Percentiles rank a stretch among this genome's conserved stretches.
Conservation (phyloP, 306 rosid species). For the Vicia villosa region DNA sequence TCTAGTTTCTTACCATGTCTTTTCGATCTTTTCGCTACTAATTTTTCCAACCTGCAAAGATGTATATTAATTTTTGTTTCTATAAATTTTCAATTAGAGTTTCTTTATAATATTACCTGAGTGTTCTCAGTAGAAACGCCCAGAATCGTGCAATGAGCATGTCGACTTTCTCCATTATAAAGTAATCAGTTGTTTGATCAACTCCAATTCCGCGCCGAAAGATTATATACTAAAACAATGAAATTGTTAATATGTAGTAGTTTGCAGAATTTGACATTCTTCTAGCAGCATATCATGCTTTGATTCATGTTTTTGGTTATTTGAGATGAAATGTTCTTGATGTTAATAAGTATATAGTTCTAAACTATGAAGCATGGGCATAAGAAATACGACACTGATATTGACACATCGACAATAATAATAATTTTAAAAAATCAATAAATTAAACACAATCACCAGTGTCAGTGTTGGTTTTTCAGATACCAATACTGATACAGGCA, state of each 20-base stretch:
- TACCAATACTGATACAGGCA: too few species aligned
- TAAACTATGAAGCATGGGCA: too few species aligned
- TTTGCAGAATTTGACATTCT: too few species aligned
- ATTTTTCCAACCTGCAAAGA: conserved; percentile 61
- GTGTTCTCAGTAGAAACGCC: conserved; percentile 57
- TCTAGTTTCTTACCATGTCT: conserved; percentile 36
- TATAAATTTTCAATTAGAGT: not conserved
- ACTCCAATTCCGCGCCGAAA: conserved; percentile 89
- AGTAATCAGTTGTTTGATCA: conserved; percentile 73
- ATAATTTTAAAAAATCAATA: too few species aligned
- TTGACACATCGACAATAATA: too few species aligned
- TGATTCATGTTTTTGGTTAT: too few species aligned
- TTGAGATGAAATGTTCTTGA: too few species aligned
- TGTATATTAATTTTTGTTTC: not conserved
- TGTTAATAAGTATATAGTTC: too few species aligned
- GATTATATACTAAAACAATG: conserved; percentile 67
- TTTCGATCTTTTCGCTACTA: conserved; percentile 43
- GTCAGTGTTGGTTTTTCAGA: too few species aligned
- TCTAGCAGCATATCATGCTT: too few species aligned
- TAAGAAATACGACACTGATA: too few species aligned
- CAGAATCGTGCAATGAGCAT: conserved; percentile 74
- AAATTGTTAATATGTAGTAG: not conserved
- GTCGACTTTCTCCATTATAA: conserved; percentile 87
- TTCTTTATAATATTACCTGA: conserved; percentile 48
- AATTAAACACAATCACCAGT: too few species aligned